A percentile compares a stretch with the other conserved stretches of the same genome.
These are phyloP conservation scores for Xylariaceae sp. DNA, from an alignment of 2,329 filamentous ascomycete species.

Conservation along the genomic window DNA sequence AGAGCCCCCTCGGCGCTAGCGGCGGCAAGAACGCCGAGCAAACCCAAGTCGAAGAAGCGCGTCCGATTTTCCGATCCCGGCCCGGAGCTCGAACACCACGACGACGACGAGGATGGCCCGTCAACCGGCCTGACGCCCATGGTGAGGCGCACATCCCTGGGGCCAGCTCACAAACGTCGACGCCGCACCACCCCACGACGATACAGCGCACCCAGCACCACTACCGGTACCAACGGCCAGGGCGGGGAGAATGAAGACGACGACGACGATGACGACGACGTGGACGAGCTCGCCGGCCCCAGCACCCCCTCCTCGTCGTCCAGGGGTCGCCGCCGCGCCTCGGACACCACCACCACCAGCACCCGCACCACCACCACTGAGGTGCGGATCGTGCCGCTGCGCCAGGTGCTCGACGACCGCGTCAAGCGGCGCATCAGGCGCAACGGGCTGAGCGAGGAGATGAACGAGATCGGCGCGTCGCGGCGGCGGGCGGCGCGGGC, in stretches of 20 bases:
- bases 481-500: conserved; percentile 27
- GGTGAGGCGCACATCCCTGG: conserved; percentile 43
- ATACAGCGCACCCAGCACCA: too few relatives aligned
- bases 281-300: conserved; percentile 14
- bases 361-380: conserved; percentile 15
- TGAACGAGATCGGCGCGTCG: conserved; percentile 45
- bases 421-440: conserved; percentile 50
- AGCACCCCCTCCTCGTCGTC: conserved; percentile 2
- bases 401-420: conserved; percentile 43
- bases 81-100: conserved; percentile 22
- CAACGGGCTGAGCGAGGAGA: conserved; percentile 50
- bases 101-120: conserved; percentile 11
- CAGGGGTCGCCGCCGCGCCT: conserved; percentile 1
- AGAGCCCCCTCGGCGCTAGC: conserved; percentile 6
- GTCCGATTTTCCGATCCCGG: conserved; percentile 56
- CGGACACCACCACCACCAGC: conserved; percentile 8
- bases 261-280: conserved; percentile 9
- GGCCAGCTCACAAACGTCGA: conserved; percentile 23
- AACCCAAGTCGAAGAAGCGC: conserved; percentile 32
- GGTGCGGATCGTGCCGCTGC: conserved; percentile 40
- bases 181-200: too few relatives aligned
- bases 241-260: conserved; percentile 3
- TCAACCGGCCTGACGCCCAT: conserved; percentile 53
- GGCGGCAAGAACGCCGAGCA: conserved; percentile 22
- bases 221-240: conserved; percentile 35